These are phyloP conservation scores for Thyridium curvatum DNA, from an alignment of 2,329 filamentous ascomycete genomes.

Conservation along the genomic window DNA sequence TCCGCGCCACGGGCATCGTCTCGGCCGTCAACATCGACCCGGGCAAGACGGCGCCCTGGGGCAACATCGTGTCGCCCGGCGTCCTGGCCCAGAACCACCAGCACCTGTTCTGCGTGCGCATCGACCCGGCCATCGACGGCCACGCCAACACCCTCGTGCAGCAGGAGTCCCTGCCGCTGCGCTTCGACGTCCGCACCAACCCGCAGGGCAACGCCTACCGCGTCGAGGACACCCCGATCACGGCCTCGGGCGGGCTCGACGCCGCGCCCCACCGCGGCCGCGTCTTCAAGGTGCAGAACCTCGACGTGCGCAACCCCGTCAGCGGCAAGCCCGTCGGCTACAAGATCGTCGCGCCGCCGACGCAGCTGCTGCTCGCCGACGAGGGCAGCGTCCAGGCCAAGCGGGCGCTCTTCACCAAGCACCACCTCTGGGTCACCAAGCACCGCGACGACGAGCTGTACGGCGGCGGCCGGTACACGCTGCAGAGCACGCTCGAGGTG, in stretches of 20 bases:
- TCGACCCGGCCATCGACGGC: slow-evolving; percentile 48
- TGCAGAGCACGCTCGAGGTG: slow-evolving; percentile 33
- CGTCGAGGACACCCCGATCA: slow-evolving; percentile 12
- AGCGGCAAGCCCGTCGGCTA: slow-evolving; percentile 43
- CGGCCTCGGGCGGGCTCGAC: slow-evolving; percentile 36
- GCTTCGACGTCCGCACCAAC: too few relatives aligned
- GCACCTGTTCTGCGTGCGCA: slow-evolving; percentile 45
- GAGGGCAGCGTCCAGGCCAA: slow-evolving; percentile 48
- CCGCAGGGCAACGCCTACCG: too few relatives aligned
- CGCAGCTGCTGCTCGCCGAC: slow-evolving; percentile 50
- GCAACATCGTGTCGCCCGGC: slow-evolving; percentile 44
- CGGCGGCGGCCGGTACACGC: slow-evolving; percentile 53
- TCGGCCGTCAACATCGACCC: slow-evolving; percentile 43
- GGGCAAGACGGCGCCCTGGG: slow-evolving; percentile 22
- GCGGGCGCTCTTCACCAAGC: slow-evolving; percentile 51
- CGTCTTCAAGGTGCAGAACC: slow-evolving; percentile 34
- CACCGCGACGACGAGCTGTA: slow-evolving; percentile 53
- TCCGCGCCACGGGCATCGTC: slow-evolving; percentile 38
- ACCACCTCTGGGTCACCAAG: slow-evolving; percentile 51
- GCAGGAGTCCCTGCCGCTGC: background rate
- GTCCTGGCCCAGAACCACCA: slow-evolving; percentile 51
- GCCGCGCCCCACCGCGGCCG: slow-evolving; percentile 49
- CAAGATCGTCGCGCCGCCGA: slow-evolving; percentile 42
- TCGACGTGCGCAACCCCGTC: slow-evolving; percentile 41
- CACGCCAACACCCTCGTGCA: slow-evolving; percentile 13